These are phyloP conservation scores for Aurantiochytrium sp. DNA, from an alignment of 108 stramenopile species.

Conservation along the genomic window DNA sequence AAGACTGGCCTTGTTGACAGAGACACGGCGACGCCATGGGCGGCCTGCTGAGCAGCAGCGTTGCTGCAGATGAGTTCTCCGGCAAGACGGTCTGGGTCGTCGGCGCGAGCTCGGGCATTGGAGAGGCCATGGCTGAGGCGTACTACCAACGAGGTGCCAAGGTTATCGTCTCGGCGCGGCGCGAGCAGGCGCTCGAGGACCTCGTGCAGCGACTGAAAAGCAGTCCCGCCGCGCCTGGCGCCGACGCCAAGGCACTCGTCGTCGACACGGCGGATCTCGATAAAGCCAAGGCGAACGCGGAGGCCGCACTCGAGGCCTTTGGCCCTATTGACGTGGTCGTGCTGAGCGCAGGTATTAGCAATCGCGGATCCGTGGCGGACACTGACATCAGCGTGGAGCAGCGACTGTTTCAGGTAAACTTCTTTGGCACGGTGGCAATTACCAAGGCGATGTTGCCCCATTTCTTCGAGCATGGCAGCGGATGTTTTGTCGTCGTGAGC, in stretches of 20 bases:
- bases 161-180: constrained; percentile 1
- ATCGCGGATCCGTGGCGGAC: not conserved
- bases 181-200: not conserved
- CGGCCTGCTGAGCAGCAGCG: not conserved
- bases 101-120: not conserved
- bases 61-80: not conserved
- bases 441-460: not conserved
- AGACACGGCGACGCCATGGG: not conserved
- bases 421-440: not conserved
- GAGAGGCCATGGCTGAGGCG: not conserved
- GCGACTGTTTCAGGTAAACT: not conserved
- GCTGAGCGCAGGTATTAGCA: constrained; percentile 4
- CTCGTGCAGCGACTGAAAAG: not conserved
- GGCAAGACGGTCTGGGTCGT: constrained; percentile 17
- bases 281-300: not conserved
- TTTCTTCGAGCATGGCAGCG: not conserved
- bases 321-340: constrained; percentile 4
- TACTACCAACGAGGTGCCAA: not conserved
- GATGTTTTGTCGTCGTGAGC: not conserved
- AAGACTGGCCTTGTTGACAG: too few species aligned
- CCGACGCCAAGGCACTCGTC: not conserved
- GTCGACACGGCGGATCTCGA: not conserved
- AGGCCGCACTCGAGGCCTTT: not conserved
- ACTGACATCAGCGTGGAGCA: not conserved
- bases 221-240: not conserved